Base-by-base conservation (phyloP, 768 basidiomycete species). In the Suillus discolor region DNA sequence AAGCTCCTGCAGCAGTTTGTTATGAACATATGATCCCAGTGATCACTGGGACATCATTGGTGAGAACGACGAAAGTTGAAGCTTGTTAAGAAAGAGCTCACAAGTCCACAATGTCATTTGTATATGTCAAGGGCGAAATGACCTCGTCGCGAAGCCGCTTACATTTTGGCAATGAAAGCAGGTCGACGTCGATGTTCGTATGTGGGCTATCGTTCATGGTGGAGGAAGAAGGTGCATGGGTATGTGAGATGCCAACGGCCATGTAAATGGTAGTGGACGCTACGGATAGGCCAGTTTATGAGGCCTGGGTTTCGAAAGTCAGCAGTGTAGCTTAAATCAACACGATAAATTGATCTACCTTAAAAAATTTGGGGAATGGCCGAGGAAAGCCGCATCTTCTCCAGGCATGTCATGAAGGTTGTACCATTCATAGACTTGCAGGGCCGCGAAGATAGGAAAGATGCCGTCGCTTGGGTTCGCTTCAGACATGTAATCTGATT, bases 21-120 rank as follows among this genome's bases (percentile, higher is more conserved):
- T 68, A 89, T 76, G 74, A 90, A 89, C 82, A 90, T 83, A 64
- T 85, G 82, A 71, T 91, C 85, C 90, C 90, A 92, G 55, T 85
- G 85, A 68, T 91, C 88, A 68, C 91, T 92, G 65, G 39, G 31
- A 39, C 61, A 39, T 18, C 54, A 67, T 11, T 8, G 11, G 18
- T 60, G 18, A 60, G 59, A 41, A 44, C 31, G 23, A 47, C 5
- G n/a, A 28, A 47, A 15, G 41, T n/a, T 2, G 67, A 65, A 57
- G 47, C 63, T 31, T n/a, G 12, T 57, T 23, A 5, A 28, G 41
- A 62, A 57, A 66, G 6, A 20, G 80, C 84, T 72, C 70, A 90
- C 89, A 85, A 87, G 69, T 85, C 79, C 47, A 84, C 79, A 65
- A 86, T 79, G 61, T 82, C 79, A 23, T 77, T 81, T 7, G 81